Conservation (phyloP, 2,329 filamentous ascomycete genomes). For the Ploettnerulaceae sp. region DNA sequence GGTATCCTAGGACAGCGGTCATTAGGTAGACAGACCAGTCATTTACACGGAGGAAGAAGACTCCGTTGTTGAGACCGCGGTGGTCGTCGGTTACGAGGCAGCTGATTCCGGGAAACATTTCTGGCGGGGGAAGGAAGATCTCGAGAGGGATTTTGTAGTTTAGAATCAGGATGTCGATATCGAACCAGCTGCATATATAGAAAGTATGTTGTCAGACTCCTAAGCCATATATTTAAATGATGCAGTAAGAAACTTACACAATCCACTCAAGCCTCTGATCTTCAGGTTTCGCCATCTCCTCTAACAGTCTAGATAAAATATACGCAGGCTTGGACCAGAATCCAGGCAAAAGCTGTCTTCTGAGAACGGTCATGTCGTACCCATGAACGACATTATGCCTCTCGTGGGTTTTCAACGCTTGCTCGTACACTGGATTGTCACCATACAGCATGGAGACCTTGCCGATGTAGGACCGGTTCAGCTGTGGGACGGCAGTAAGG, state of each 20-base stretch:
- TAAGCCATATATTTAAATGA: no score
- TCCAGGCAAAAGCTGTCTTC: conserved; percentile 3
- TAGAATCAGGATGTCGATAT: not conserved
- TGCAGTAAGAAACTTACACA: no score
- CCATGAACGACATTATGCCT: conserved; percentile 7
- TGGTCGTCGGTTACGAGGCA: not conserved
- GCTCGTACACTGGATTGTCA: conserved; percentile 10
- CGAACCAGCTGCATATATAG: conserved; percentile 3
- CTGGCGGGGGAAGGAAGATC: conserved; percentile 3
- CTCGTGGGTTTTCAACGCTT: conserved; percentile 8
- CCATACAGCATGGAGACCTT: conserved; percentile 2
- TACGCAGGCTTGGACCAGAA: conserved; percentile 15
- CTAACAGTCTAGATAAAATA: conserved; percentile 8
- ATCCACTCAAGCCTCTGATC: not conserved
- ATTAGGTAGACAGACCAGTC: not conserved
- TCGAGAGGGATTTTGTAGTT: conserved; percentile 5
- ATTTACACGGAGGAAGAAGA: conserved; percentile 2
- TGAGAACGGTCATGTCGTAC: conserved; percentile 9
- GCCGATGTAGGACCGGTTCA: not conserved
- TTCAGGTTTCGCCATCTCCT: conserved; percentile 7
- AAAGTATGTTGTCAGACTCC: no score
- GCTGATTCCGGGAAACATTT: not conserved
- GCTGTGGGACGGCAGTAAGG: not conserved
- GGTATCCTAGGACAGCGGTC: not conserved
- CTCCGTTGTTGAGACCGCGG: conserved; percentile 8